Evolutionary conservation across 2,329 filamentous ascomycete genomes (phyloP).

Genomic region (Diplodia mutila): DNA sequence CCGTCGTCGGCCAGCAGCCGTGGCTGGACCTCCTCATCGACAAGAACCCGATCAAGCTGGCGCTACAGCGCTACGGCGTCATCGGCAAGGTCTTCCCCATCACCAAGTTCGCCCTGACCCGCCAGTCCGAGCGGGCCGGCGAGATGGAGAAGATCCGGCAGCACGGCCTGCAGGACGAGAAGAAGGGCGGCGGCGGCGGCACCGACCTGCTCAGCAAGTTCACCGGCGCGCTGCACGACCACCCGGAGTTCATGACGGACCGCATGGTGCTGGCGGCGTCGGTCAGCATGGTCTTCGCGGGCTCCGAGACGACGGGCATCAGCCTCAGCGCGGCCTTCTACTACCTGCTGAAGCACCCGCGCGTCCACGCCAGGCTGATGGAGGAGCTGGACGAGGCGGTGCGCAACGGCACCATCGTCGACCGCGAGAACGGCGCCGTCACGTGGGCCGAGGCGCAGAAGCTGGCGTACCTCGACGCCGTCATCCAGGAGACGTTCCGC

Average conservation of each 20-base stretch:
- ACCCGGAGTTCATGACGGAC: slow-evolving; percentile 73
- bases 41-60: slow-evolving; percentile 75
- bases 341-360: slow-evolving; percentile 68
- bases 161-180: slow-evolving; percentile 39
- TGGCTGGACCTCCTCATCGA: slow-evolving; percentile 69
- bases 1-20: slow-evolving; percentile 76
- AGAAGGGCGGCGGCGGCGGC: slow-evolving; percentile 33
- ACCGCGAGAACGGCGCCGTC: slow-evolving; percentile 59
- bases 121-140: slow-evolving; percentile 66
- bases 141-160: slow-evolving; percentile 55
- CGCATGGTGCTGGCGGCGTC: slow-evolving; percentile 71
- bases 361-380: slow-evolving; percentile 59
- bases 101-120: slow-evolving; percentile 69
- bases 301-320: slow-evolving; percentile 80
- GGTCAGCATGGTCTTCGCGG: slow-evolving; percentile 72
- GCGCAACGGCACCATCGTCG: slow-evolving; percentile 51
- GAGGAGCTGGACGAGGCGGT: slow-evolving; percentile 66
- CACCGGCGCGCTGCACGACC: slow-evolving; percentile 67
- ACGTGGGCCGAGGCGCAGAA: slow-evolving; percentile 71
- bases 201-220: slow-evolving; percentile 73
- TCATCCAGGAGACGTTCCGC: slow-evolving; percentile 77
- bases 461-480: slow-evolving; percentile 76
- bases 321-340: slow-evolving; percentile 74
- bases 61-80: slow-evolving; percentile 68
- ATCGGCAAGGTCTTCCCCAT: slow-evolving; percentile 72